Evolutionary conservation across 129 eudicot genomes (phyloP), one percentile per base, ranked within the genome.

Genomic region (Cynara cardunculus): DNA sequence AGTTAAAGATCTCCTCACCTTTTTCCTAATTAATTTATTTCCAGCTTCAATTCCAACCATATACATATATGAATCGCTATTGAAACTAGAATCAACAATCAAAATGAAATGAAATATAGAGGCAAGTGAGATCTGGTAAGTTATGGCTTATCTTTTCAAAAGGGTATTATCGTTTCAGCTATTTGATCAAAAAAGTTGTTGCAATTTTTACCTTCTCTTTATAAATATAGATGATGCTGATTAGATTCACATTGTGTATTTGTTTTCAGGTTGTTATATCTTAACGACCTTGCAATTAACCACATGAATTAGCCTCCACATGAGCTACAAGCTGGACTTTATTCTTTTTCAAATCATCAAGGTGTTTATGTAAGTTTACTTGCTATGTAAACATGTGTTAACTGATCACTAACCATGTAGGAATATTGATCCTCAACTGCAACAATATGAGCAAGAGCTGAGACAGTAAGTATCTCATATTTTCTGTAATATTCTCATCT

Each of bases 251-350:
- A 24, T 27, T 64, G 35, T 24, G 24, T 31, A 69, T 46, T n/a
- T n/a, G n/a, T n/a, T 19, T 70, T 46, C 24, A 4, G 12, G 67
- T 31, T 78, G 27, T 79, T 4, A 22, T 3, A 27, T 74, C 71
- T 67, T 31, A 68, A 68, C 61, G 71, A 32, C 76, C 71, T 82
- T 68, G 80, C 76, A 68, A 66, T 31, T 74, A 74, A 74, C 85
- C 76, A 67, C 35, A 49, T 68, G 80, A 74, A 67, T 81, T 68
- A 46, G 71, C 85, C 71, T 30, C 85, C 34, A 30, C 71, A 44
- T 65, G 68, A 44, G 72, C 74, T 18, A 41, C 11, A 7, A 18
- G 75, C 22, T 68, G 14, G 73, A 24, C 25, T 0, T 49, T 32
- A 16, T 74, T 37, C 9, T 5, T 37, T 37, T 37, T 37, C 46